Evolutionary conservation across 768 basidiomycete genomes (phyloP), one percentile per base, ranked within the genome.

Genomic region (Cystobasidium tubakii): DNA sequence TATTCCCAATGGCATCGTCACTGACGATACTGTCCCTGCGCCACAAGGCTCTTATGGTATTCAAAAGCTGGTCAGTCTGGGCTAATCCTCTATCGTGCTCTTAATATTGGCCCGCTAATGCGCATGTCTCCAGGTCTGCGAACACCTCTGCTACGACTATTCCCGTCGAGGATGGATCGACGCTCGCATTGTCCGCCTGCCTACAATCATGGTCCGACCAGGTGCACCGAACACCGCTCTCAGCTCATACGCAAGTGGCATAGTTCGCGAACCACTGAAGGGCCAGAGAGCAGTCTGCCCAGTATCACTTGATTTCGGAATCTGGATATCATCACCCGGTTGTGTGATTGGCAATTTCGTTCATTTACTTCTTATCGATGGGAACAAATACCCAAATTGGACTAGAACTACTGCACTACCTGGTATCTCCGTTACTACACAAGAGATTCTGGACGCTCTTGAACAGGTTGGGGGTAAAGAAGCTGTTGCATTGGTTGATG

Each of bases 111-210:
- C 23, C 33, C 7, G 31, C 62, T 63, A n/a, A 29, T n/a, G n/a
- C 39, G 65, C 9, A 36, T 72, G 4, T n/a, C 31, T 42, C 15
- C 21, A 62, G 73, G 82, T 84, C 21, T 83, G 84, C 15, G 87
- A 88, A 80, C 80, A 86, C 39, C 80, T 86, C 65, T 82, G 87
- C 66, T 87, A 86, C 81, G 86, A 88, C 77, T 88, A 85, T 78
- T 82, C 85, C 12, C 84, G 87, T 43, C 81, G 86, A 27, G 86
- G 86, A 12, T 86, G 85, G 74, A 79, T 87, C 53, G 86, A 87
- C 76, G 87, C 86, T 23, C 84, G 86, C 39, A 85, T 87, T 76
- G 80, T 88, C 33, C 86, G 86, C 55, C 82, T 87, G 1, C 87
- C 87, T 4, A 87, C 87, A 1, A 84, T 88, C 74, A 84, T 84